Conservation (phyloP, 2,329 filamentous ascomycete genomes). For the Bertia moriformis region DNA sequence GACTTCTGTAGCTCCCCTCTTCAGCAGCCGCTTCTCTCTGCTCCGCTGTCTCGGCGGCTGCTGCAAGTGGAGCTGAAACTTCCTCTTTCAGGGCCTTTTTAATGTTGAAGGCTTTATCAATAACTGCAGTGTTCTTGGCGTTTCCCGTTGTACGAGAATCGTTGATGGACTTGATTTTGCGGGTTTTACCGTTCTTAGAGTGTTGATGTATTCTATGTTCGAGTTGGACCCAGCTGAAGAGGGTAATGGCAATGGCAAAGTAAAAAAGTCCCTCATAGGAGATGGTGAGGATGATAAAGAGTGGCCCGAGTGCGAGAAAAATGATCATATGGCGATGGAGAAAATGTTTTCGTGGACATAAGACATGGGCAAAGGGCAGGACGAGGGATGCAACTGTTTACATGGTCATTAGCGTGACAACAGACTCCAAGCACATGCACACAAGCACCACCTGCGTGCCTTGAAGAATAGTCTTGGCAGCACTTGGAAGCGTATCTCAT, state of each 20-base stretch:
- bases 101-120: too few relatives aligned
- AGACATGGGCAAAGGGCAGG: constrained; percentile 66
- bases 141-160: constrained; percentile 6
- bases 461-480: too few relatives aligned
- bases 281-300: constrained; percentile 90
- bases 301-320: constrained; percentile 83
- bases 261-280: constrained; percentile 97
- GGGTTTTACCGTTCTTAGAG: too few relatives aligned
- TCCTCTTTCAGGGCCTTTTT: too few relatives aligned
- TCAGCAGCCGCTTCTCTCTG: too few relatives aligned
- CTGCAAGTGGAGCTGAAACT: too few relatives aligned
- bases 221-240: constrained; percentile 82
- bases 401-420: constrained; percentile 1
- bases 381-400: constrained; percentile 53
- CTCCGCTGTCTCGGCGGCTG: too few relatives aligned
- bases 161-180: too few relatives aligned
- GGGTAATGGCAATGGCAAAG: constrained; percentile 66
- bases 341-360: constrained; percentile 74
- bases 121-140: too few relatives aligned
- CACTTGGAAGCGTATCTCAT: too few relatives aligned
- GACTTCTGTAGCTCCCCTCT: constrained; percentile 38
- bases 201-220: constrained; percentile 61
- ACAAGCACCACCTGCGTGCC: too few relatives aligned
- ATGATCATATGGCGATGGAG: constrained; percentile 77
- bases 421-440: too few relatives aligned